These are phyloP conservation scores for Aspergillus sp. DNA, from an alignment of 2,329 filamentous ascomycete species.

Conservation along the genomic window DNA sequence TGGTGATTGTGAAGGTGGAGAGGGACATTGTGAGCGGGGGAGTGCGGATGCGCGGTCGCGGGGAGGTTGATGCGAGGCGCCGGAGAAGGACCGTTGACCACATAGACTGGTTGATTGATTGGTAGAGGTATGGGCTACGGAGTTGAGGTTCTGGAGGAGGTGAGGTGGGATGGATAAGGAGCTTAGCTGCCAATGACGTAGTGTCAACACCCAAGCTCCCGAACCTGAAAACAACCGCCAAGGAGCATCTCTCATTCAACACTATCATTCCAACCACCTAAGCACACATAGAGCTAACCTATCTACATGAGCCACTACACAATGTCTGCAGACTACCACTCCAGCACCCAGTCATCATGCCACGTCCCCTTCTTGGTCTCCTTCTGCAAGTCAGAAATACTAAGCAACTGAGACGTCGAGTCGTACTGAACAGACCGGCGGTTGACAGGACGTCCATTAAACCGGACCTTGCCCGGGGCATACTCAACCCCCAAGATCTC, in stretches of 20 bases:
- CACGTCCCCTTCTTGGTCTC: conserved; percentile 58
- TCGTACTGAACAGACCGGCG: conserved; percentile 50
- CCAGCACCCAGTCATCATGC: conserved; percentile 56
- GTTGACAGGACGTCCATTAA: conserved; percentile 52
- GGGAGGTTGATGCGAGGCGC: conserved; percentile 7
- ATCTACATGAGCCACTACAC: too few species aligned
- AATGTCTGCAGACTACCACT: conserved; percentile 53
- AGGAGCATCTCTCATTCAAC: too few species aligned
- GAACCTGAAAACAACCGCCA: too few species aligned
- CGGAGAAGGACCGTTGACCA: too few species aligned
- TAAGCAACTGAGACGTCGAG: conserved; percentile 48
- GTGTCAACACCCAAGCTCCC: too few species aligned
- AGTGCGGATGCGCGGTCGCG: background rate
- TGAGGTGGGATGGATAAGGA: too few species aligned
- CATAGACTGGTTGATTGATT: too few species aligned
- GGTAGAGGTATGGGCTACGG: too few species aligned
- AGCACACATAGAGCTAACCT: too few species aligned
- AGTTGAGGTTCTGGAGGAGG: too few species aligned
- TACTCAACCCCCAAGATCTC: conserved; percentile 59
- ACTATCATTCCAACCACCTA: too few species aligned
- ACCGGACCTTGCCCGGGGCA: conserved; percentile 44
- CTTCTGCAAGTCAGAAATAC: conserved; percentile 50
- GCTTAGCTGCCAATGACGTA: too few species aligned
- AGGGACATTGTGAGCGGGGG: conserved; percentile 24
- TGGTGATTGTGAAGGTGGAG: conserved; percentile 43